Conservation (phyloP, 2,329 filamentous ascomycete species). For the Aspergillus ustus region DNA sequence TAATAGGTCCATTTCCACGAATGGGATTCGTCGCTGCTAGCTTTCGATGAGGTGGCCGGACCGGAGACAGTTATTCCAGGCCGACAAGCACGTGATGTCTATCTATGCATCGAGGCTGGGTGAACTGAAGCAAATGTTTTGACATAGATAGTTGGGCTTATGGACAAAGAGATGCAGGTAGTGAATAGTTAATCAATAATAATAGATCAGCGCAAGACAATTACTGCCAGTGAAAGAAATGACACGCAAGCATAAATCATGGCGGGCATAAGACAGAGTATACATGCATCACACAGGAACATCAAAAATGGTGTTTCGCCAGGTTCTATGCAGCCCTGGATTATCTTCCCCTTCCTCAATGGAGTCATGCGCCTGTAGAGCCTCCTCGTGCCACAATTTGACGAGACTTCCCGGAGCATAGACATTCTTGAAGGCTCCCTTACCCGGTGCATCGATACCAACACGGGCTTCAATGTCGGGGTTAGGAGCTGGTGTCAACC, state of each 20-base stretch:
- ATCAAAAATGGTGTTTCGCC: slow-evolving; percentile 85
- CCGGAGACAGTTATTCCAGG: slow-evolving; percentile 22
- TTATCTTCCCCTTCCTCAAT: slow-evolving; percentile 71
- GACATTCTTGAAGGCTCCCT: slow-evolving; percentile 75
- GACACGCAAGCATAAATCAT: neutral
- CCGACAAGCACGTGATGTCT: slow-evolving; percentile 20
- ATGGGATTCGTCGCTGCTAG: slow-evolving; percentile 11
- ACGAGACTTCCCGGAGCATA: slow-evolving; percentile 90
- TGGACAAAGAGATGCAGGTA: too few species aligned
- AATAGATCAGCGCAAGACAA: neutral
- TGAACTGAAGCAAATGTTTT: too few species aligned
- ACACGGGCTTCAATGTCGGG: slow-evolving; percentile 76
- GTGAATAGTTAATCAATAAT: neutral
- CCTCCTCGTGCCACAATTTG: slow-evolving; percentile 87
- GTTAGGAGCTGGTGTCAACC: slow-evolving; percentile 72
- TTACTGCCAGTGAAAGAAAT: neutral
- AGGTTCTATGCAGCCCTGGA: slow-evolving; percentile 59
- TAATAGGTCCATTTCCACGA: slow-evolving; percentile 11
- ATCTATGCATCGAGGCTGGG: neutral
- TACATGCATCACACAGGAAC: slow-evolving; percentile 31
- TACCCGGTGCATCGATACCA: slow-evolving; percentile 66
- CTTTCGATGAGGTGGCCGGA: slow-evolving; percentile 32
- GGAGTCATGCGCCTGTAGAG: slow-evolving; percentile 68
- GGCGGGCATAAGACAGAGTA: neutral
- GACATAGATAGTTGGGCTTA: too few species aligned